A percentile compares a stretch with the other conserved stretches of the same genome.
These are phyloP conservation scores for Erodium trifolium DNA, from an alignment of 441 rosid species.

Conservation along the genomic window DNA sequence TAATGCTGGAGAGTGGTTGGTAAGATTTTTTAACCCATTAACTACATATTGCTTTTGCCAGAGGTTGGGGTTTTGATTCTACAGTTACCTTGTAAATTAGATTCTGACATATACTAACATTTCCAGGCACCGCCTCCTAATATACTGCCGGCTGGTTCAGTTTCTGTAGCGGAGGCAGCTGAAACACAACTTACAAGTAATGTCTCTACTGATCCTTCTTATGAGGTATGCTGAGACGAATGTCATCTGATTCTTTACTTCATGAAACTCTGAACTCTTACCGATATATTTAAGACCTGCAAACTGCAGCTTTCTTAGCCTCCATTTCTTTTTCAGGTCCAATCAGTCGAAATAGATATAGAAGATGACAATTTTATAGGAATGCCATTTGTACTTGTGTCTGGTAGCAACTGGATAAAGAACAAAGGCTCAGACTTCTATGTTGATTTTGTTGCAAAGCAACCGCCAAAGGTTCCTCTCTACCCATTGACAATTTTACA, in stretches of 20 bases:
- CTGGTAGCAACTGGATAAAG: constrained; percentile 80
- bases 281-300: neutral
- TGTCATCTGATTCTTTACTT: constrained; percentile 17
- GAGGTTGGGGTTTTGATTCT: constrained; percentile 18
- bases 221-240: constrained; percentile 41
- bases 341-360: constrained; percentile 61
- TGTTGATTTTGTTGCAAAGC: constrained; percentile 51
- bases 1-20: constrained; percentile 84
- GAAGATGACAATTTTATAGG: constrained; percentile 65
- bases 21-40: constrained; percentile 34
- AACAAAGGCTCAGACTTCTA: constrained; percentile 74
- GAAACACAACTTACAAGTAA: constrained; percentile 46
- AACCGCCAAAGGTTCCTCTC: constrained; percentile 54
- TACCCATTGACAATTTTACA: neutral
- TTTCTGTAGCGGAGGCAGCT: constrained; percentile 44
- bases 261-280: constrained; percentile 11
- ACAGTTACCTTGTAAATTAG: constrained; percentile 17
- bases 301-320: neutral
- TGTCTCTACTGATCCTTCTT: constrained; percentile 41
- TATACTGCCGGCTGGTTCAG: constrained; percentile 69
- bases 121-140: constrained; percentile 74
- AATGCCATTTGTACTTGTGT: constrained; percentile 81
- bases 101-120: constrained; percentile 21
- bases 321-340: constrained; percentile 47
- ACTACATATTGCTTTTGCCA: constrained; percentile 11